Base-by-base conservation (phyloP, 768 basidiomycete species). In the Mycena latifolia region DNA sequence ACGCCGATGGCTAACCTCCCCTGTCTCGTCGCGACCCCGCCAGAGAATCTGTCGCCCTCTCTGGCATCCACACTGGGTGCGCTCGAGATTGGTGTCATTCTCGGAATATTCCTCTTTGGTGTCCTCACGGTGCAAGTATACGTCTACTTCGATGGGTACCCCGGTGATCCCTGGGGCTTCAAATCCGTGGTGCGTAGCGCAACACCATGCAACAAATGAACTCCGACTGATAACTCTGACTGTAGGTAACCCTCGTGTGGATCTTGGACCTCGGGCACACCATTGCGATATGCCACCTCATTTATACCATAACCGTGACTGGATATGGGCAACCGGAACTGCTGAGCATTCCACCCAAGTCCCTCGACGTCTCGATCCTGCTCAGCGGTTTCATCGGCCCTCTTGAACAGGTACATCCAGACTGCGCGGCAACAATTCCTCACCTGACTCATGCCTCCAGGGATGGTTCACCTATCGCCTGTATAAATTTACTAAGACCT, bases 61-160 rank as follows among this genome's bases (percentile, higher is more conserved):
- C 41, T 57, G 22, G 29, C 56, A 24, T 51, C 39, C 10, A 71
- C 69, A 8, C 56, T 69, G 24, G 73, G 71, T 6, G 73, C 67
- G 5, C 62, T 72, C 12, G 62, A 71, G 33, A 62, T 74, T 46
- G 69, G 71, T 15, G 64, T 69, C 8, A 51, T 65, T 15, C 14
- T 72, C 35, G 61, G 70, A 15, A 52, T 69, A 17, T 71, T 66
- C 31, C 52, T 72, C 17, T 74, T 66, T 27, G 71, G 71, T 7
- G 59, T 68, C 25, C 25, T 69, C 29, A 66, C 66, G 28, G 48
- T 69, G 6, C 72, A 73, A 29, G 35, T 61, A 5, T 60, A 67
- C 18, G 33, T 54, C 27, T 73, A 73, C 47, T 65, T 65, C 31
- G 24, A 45, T 24, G 24, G 51, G 12, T 52, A 31, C 28, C 50